Base-by-base conservation (phyloP, 1,139 yeast species). In the Hyphopichia buzzinii region DNA sequence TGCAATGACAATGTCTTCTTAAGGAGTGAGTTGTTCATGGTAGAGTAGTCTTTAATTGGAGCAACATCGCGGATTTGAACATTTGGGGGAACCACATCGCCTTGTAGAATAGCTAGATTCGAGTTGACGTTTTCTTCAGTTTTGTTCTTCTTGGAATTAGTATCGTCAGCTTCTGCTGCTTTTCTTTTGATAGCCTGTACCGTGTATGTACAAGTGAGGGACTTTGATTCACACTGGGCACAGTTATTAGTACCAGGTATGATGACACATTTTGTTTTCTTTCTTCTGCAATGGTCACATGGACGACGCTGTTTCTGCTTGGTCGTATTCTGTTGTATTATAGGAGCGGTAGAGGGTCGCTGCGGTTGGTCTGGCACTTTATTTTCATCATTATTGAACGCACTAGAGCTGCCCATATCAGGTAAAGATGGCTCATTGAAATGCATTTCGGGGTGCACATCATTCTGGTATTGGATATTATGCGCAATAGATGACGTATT, bases 201-300 rank as follows among this genome's bases (percentile, higher is more conserved):
- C 2, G 58, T 50, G 50, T 72, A 81, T 0, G 86, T 78, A 54
- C 90, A 83, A 41, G 74, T 73, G n/a, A 81, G 57, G 3, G 82
- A 79, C 50, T 79, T 81, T 4, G 79, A 60, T 50, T 81, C 88
- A 59, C 92, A 84, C 51, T 79, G 83, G 17, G 76, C 76, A 55
- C 90, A 83, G 45, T 74, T 77, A 33, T 69, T 63, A 12, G 79
- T 59, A 30, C 75, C 78, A 2, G 86, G 82, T 1, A 75, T 66
- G 46, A 75, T 62, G 5, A 81, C 79, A 62, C 92, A 83, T 50
- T 79, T 78, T 19, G 77, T 79, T 48, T 80, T 81, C 36, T 83
- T 62, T 39, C 84, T 64, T 37, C 86, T 65, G 55, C 90, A 83
- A 48, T 79, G 85, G 49, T 81, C 87, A 54, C 90, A 83, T 1